phyloP scores from a whole-genome alignment of 257 asterid species.

The Gentiana macrophylla region DNA sequence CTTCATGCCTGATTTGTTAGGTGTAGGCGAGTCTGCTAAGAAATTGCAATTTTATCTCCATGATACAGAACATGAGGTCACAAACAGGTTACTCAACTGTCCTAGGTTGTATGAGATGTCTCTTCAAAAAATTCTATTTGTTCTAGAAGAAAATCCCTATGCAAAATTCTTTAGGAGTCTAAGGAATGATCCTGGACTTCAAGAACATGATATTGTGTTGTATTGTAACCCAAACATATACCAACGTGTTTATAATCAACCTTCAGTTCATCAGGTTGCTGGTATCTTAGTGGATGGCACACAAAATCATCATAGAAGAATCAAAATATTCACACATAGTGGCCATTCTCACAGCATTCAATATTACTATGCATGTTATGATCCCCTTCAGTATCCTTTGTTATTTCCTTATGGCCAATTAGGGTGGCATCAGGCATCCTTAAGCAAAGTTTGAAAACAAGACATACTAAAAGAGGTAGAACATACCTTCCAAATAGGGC shows the following conservation, averaged over 20 bases:
- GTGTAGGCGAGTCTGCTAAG: no score
- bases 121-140: neutral
- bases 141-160: neutral
- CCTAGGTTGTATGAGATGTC: neutral
- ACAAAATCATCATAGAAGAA: neutral
- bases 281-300: neutral
- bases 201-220: neutral
- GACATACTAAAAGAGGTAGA: no score
- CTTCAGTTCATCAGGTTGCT: neutral
- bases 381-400: neutral
- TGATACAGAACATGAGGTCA: neutral
- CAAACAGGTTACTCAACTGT: neutral
- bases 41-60: constrained; percentile 1
- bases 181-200: neutral
- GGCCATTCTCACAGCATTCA: neutral
- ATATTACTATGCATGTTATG: constrained; percentile 1
- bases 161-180: neutral
- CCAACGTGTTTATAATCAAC: neutral
- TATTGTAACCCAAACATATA: neutral
- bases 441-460: neutral
- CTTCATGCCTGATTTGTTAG: neutral
- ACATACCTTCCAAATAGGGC: no score
- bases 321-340: neutral
- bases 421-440: neutral
- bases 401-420: neutral